Evolutionary conservation across 371 early-diverging fungal genomes (phyloP), one percentile per base, ranked within the genome.

Genomic region (Mucor plumbeus): DNA sequence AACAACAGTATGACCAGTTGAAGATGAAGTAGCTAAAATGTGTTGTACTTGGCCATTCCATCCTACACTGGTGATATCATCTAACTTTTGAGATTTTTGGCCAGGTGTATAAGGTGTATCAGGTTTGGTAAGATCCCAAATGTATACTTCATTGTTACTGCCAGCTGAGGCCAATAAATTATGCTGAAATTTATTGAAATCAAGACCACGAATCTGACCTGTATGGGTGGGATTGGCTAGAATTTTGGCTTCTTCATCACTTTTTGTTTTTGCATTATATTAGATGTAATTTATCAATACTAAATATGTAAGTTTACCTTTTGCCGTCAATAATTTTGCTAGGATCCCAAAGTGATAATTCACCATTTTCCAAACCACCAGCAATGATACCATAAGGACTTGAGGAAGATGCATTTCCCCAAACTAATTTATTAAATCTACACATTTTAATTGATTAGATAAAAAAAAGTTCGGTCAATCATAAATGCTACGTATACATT

Each of bases 31-130:
- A 5, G 97, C 96, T 59, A 99, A 79, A 73, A 99, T 99, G 70
- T 97, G 95, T 43, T 91, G 88, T 33, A 94, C 95, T 71, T 94
- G 92, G 61, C 91, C 87, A 80, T 98, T 99, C 98, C 98, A 99
- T 26, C 93, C 85, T 35, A 97, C 83, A 19, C 88, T 81, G 0
- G 94, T 96, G 21, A 99, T 87, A 63, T 93, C 94, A 53, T 95
- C 97, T 31, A 97, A 78, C 59, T 91, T 91, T 69, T 84, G 78
- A 0, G 96, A 95, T 38, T 90, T 85, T 21, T 91, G 69, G 17
- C 97, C 98, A 26, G 98, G 97, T 17, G 91, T 84, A 70, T 93
- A 95, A 17, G 97, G 96, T 71, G 91, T 91, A 63, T 86, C 82
- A 53, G 93, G 91, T 73, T 91, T 91, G 38, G 85, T 87, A 41